Percentiles rank a stretch among this genome's conserved stretches.
phyloP scores from a whole-genome alignment of 768 basidiomycete genomes.

The Lyophyllum decastes region DNA sequence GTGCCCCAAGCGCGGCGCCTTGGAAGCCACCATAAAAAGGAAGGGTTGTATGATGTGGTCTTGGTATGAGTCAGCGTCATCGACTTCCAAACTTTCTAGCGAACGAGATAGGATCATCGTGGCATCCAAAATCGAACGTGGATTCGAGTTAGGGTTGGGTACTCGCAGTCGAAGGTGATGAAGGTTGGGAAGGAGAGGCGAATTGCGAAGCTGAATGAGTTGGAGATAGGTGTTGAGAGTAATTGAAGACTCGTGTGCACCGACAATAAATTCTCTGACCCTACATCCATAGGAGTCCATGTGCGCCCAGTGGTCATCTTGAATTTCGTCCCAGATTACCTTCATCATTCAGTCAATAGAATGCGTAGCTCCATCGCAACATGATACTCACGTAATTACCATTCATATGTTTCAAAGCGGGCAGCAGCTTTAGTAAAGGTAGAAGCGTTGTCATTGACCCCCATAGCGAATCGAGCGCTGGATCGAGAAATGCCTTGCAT shows the following conservation, averaged over 20 bases:
- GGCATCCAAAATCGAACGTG: background rate
- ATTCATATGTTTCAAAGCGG: background rate
- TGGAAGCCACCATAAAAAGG: background rate
- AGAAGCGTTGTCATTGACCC: background rate
- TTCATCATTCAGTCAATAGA: no score
- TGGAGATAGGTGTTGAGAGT: background rate
- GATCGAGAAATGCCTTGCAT: background rate
- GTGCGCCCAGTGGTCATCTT: background rate
- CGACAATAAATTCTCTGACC: background rate
- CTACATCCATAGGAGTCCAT: background rate
- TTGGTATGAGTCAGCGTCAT: background rate
- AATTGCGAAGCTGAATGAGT: background rate
- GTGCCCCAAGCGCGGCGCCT: background rate
- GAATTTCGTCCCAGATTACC: background rate
- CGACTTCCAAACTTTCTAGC: background rate
- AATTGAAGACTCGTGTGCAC: background rate
- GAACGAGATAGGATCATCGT: background rate
- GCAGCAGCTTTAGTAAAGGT: background rate
- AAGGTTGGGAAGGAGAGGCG: background rate
- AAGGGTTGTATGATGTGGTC: background rate
- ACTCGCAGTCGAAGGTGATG: background rate
- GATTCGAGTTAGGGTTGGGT: background rate
- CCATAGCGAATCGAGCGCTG: background rate
- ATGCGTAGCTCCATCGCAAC: no score
- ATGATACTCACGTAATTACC: background rate